These are phyloP conservation scores for Lactarius tabidus DNA, from an alignment of 768 basidiomycete genomes.

Conservation along the genomic window DNA sequence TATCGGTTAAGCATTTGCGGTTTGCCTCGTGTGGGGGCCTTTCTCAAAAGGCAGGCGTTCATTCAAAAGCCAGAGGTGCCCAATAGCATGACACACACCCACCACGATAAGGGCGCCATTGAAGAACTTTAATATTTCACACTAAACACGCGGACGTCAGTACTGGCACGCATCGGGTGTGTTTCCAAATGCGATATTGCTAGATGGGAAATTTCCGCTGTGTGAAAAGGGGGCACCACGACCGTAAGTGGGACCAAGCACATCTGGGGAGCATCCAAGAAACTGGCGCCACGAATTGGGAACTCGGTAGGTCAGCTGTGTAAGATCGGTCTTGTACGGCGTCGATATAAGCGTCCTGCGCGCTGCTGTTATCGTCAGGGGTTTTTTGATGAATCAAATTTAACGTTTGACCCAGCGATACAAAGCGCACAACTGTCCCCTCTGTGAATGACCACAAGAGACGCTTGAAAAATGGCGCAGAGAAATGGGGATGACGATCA, in stretches of 20 bases:
- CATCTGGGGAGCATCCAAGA: neutral
- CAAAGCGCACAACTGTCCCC: neutral
- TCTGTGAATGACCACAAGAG: neutral
- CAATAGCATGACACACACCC: neutral
- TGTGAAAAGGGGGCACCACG: neutral
- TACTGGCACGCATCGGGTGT: neutral
- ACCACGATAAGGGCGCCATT: neutral
- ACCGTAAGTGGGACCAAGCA: neutral
- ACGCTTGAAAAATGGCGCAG: neutral
- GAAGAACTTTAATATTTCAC: neutral
- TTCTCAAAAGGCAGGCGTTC: neutral
- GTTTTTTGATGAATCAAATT: neutral
- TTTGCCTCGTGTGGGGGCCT: neutral
- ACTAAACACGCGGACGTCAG: neutral
- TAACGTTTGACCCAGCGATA: neutral
- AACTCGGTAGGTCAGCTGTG: neutral
- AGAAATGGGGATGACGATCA: neutral
- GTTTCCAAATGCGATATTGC: neutral
- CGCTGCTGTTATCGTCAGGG: conserved; percentile 5
- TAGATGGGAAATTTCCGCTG: neutral
- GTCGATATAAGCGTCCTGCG: neutral
- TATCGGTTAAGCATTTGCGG: neutral
- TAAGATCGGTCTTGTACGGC: conserved; percentile 14
- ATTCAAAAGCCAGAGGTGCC: neutral
- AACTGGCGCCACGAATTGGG: neutral